Base-by-base conservation (phyloP, 805 yeast genomes). In the Yarrowia sp. region DNA sequence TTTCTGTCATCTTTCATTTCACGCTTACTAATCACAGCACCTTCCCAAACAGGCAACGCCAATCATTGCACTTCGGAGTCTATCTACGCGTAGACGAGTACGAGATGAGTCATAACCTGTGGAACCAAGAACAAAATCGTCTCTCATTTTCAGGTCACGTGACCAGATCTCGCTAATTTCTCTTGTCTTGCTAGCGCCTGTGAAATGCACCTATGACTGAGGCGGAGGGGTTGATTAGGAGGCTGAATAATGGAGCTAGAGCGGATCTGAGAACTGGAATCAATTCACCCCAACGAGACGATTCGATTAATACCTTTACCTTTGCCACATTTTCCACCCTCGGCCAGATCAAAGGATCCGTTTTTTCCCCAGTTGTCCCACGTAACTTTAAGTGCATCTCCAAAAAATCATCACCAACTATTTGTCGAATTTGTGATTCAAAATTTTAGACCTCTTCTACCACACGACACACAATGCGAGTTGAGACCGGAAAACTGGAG, bases 401-500 rank as follows among this genome's bases (percentile, higher is more conserved):
- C 59, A 40, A 53, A 53, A 53, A 53, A 53, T 53, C 45, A 53
- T 40, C 45, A 40, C 45, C 59, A 53, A 52, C 41, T 52, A 16
- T 52, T 9, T 42, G 46, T 14, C 43, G 8, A 26, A 16, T 48
- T 48, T 56, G 22, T 19, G 22, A 46, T 7, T 11, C 35, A 10
- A 19, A 15, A 11, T 22, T 40, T 40, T 14, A 4, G 35, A 22
- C 8, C 41, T 2, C 22, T 11, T 11, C 14, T 10, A 59, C 26
- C 12, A 43, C 52, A 45, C 48, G 12, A 26, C 48, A 16, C 11
- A 42, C 19, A 7, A 59, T 59, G 65, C 50, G 65, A 43, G 65
- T 59, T 8, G 65, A 59, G 46, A 59, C 65, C 16, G 65, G 65
- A 16, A 59, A 59, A 45, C 65, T 59, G 38, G 65, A 59, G 19